Evolutionary conservation across 805 yeast species (phyloP).

Genomic region (Wickerhamomyces mucosus): DNA sequence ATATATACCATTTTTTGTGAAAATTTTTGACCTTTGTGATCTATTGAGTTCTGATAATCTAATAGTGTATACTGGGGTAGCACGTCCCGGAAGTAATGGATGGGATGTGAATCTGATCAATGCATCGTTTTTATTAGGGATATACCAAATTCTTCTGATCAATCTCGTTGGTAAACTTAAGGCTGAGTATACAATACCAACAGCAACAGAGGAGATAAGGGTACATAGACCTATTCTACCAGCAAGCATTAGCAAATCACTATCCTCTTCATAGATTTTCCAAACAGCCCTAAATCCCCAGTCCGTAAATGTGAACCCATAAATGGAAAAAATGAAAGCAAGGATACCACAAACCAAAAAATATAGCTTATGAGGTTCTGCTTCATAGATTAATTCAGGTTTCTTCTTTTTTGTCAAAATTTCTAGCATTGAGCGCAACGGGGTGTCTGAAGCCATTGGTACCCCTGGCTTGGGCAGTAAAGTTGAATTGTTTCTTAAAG

Average conservation of each 20-base stretch:
- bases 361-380: slow-evolving; percentile 74
- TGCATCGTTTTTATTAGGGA: slow-evolving; percentile 41
- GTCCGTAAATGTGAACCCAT: slow-evolving; percentile 53
- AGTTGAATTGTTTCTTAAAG: slow-evolving; percentile 60
- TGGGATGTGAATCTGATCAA: slow-evolving; percentile 57
- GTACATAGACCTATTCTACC: slow-evolving; percentile 30
- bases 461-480: slow-evolving; percentile 69
- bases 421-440: slow-evolving; percentile 51
- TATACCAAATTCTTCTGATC: slow-evolving; percentile 65
- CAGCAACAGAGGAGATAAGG: slow-evolving; percentile 32
- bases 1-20: slow-evolving; percentile 84
- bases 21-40: slow-evolving; percentile 55
- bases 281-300: slow-evolving; percentile 43
- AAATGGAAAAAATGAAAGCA: slow-evolving; percentile 60
- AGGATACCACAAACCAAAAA: slow-evolving; percentile 60
- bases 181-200: slow-evolving; percentile 21
- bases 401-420: slow-evolving; percentile 41
- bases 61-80: slow-evolving; percentile 60
- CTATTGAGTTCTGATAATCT: slow-evolving; percentile 49
- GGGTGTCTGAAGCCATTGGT: slow-evolving; percentile 44
- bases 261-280: slow-evolving; percentile 43
- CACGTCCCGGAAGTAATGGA: slow-evolving; percentile 64
- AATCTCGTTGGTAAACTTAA: slow-evolving; percentile 58
- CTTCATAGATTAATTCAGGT: slow-evolving; percentile 73
- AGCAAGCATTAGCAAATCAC: slow-evolving; percentile 26